Conservation (phyloP, 495 filamentous ascomycete genomes). For the Lineolata rhizophorae region DNA sequence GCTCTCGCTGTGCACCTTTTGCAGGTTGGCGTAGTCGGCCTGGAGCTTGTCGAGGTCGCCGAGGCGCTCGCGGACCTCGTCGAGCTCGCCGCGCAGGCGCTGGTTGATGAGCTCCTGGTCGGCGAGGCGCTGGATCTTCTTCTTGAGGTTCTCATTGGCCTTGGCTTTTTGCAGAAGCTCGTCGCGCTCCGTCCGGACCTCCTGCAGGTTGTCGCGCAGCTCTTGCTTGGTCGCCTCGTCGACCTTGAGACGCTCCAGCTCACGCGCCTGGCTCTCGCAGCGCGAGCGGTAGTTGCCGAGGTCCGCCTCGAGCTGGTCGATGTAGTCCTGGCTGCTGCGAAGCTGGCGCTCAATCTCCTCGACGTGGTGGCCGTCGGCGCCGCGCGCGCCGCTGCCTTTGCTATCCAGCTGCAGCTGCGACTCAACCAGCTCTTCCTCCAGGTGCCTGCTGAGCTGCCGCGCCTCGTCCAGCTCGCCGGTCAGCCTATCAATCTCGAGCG, state of each 20-base stretch:
- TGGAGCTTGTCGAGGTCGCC: constrained; percentile 27
- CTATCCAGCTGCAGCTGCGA: constrained; percentile 14
- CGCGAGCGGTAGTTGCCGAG: constrained; percentile 15
- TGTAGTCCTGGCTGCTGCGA: constrained; percentile 14
- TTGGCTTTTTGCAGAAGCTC: constrained; percentile 66
- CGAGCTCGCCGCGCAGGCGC: constrained; percentile 20
- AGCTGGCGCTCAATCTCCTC: constrained; percentile 18
- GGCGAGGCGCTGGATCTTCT: constrained; percentile 42
- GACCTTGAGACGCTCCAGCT: constrained; percentile 32
- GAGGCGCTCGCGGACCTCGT: constrained; percentile 31
- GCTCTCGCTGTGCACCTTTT: constrained; percentile 37
- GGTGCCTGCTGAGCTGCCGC: constrained; percentile 10
- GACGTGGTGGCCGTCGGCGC: constrained; percentile 17
- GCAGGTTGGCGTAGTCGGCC: constrained; percentile 20
- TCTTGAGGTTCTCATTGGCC: constrained; percentile 45
- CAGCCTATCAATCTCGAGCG: constrained; percentile 7
- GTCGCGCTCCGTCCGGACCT: constrained; percentile 49
- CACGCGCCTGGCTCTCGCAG: constrained; percentile 36
- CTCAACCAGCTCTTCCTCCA: constrained; percentile 19
- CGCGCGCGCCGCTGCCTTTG: constrained; percentile 10
- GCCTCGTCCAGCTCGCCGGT: constrained; percentile 12
- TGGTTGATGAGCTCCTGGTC: constrained; percentile 21
- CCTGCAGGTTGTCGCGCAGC: constrained; percentile 29
- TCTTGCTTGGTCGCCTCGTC: constrained; percentile 17
- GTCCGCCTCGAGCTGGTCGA: constrained; percentile 18